These are phyloP conservation scores for Sphaceloma murrayae DNA, from an alignment of 2,329 filamentous ascomycete species.

Conservation along the genomic window DNA sequence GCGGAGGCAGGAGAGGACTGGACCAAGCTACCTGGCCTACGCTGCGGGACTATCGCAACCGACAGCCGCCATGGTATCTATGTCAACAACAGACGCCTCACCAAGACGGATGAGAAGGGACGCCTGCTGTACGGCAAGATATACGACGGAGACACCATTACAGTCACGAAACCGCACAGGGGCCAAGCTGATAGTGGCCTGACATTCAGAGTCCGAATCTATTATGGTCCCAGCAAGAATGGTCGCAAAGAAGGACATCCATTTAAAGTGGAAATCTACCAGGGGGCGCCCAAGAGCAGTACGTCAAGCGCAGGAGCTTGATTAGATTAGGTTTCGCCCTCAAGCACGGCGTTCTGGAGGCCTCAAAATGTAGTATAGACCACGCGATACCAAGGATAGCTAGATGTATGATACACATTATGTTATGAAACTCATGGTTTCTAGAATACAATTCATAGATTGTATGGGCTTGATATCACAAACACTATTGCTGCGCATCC, in stretches of 20 bases:
- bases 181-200: slow-evolving; percentile 23
- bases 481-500: no score
- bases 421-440: neutral
- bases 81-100: slow-evolving; percentile 63
- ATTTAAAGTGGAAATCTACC: slow-evolving; percentile 9
- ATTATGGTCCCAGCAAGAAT: slow-evolving; percentile 30
- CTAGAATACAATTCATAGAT: neutral
- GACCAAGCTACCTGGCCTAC: slow-evolving; percentile 45
- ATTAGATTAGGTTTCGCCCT: no score
- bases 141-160: slow-evolving; percentile 66
- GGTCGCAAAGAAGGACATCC: slow-evolving; percentile 1
- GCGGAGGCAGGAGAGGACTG: slow-evolving; percentile 44
- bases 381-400: neutral
- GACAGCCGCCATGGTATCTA: slow-evolving; percentile 66
- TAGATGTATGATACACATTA: neutral
- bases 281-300: neutral
- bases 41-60: slow-evolving; percentile 67
- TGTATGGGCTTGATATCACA: no score
- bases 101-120: slow-evolving; percentile 43
- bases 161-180: slow-evolving; percentile 51
- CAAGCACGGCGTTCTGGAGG: neutral
- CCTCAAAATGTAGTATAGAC: neutral
- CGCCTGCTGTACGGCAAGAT: slow-evolving; percentile 54
- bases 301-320: neutral
- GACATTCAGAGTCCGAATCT: slow-evolving; percentile 38